Evolutionary conservation across 257 asterid species (phyloP), one percentile per base, ranked within the genome.

Genomic region (Linderniella brevidens): DNA sequence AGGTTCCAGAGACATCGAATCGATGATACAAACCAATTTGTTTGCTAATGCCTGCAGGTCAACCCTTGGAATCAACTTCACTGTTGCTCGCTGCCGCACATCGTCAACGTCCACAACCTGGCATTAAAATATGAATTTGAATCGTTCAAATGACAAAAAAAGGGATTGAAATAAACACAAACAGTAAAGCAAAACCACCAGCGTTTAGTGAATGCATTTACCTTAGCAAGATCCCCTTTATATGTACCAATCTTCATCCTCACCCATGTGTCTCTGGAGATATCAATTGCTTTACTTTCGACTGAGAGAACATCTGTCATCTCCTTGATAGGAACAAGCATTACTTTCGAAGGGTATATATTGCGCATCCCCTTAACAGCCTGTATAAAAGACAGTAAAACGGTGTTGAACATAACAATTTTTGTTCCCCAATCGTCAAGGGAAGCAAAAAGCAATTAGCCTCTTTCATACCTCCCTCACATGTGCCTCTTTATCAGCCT

Each of bases 221-320:
- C 96, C 87, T 84, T 73, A 0, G 94, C 98, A 50, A 90, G 94
- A 67, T 90, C 98, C 40, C 96, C 94, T 65, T 88, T 88, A 58
- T 88, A 88, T 43, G 79, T 74, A 55, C 94, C 94, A 25, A 65
- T 78, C 63, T 90, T 90, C 93, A 90, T 78, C 70, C 98, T 74
- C 54, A 90, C 96, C 98, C 98, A 88, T 18, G 94, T 71, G 43
- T 75, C 96, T 68, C 94, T 70, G 35, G 92, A 55, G 49, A 90
- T 79, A 62, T 90, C 96, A 59, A 85, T 72, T 52, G 94, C 77
- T 66, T 90, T 90, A 77, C 87, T 84, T 62, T 90, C 95, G 52
- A 90, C 96, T 1, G 96, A 81, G 59, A 90, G 92, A 60, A 90
- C 98, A 68, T 84, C 96, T 9, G 98, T 81, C 98, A 90, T 90